phyloP scores from a whole-genome alignment of 2,329 filamentous ascomycete species.

The Cytospora piceicola region DNA sequence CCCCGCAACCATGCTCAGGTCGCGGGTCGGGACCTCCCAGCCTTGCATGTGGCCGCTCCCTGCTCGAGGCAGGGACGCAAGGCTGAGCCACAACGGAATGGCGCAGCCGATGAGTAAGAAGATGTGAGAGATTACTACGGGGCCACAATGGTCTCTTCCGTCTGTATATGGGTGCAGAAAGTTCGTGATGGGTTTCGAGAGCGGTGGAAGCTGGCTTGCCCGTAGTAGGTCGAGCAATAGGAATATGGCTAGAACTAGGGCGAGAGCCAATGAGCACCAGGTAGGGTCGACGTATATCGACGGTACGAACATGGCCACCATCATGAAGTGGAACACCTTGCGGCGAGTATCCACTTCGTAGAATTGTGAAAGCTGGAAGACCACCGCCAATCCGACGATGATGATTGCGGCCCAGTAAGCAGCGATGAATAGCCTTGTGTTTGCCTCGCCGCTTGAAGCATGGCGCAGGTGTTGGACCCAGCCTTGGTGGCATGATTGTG shows the following conservation, averaged over 20 bases:
- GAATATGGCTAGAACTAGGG: slow-evolving; percentile 80
- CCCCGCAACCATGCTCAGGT: slow-evolving; percentile 88
- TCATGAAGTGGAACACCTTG: slow-evolving; percentile 98
- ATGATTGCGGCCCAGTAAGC: slow-evolving; percentile 76
- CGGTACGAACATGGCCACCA: slow-evolving; percentile 94
- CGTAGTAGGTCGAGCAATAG: slow-evolving; percentile 86
- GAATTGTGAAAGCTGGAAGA: slow-evolving; percentile 73
- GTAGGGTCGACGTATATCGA: slow-evolving; percentile 84
- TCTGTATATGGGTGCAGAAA: slow-evolving; percentile 96
- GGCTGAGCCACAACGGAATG: slow-evolving; percentile 87
- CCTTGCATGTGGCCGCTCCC: slow-evolving; percentile 62
- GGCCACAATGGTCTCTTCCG: slow-evolving; percentile 87
- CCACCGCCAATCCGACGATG: slow-evolving; percentile 69
- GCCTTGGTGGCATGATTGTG: slow-evolving; percentile 53
- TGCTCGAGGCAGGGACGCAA: slow-evolving; percentile 68
- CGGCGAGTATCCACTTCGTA: slow-evolving; percentile 94
- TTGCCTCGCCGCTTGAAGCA: slow-evolving; percentile 71
- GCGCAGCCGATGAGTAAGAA: slow-evolving; percentile 95
- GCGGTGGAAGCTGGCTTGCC: slow-evolving; percentile 86
- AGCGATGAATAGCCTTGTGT: slow-evolving; percentile 76
- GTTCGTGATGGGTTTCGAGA: slow-evolving; percentile 80
- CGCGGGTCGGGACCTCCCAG: slow-evolving; percentile 76
- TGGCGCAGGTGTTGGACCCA: slow-evolving; percentile 70
- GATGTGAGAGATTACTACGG: slow-evolving; percentile 94
- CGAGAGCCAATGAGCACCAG: slow-evolving; percentile 80